These are phyloP conservation scores for Russula brevipes DNA, from an alignment of 768 basidiomycete genomes.

Conservation along the genomic window DNA sequence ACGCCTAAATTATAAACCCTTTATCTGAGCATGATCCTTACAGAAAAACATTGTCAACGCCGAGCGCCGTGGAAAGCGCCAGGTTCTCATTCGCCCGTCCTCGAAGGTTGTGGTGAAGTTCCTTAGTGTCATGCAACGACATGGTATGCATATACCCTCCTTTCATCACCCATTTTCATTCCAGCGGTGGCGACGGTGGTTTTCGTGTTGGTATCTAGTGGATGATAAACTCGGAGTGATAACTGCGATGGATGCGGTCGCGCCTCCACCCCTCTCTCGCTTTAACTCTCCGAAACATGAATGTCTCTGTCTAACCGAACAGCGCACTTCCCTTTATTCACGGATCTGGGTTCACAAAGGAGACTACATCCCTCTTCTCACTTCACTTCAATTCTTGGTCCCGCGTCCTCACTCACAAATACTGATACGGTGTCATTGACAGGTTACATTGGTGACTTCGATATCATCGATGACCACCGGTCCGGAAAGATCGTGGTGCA, in stretches of 20 bases:
- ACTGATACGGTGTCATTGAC: not conserved
- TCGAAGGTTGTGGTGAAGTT: constrained; percentile 99
- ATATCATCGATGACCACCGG: constrained; percentile 98
- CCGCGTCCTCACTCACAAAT: not conserved
- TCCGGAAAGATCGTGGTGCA: constrained; percentile 97
- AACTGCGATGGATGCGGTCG: constrained; percentile 74
- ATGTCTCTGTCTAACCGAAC: constrained; percentile 55
- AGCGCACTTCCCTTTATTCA: constrained; percentile 40
- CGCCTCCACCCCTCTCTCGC: constrained; percentile 61
- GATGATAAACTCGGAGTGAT: constrained; percentile 57
- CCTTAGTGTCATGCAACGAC: constrained; percentile 97
- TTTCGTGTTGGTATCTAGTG: not conserved
- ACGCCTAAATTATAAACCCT: not conserved
- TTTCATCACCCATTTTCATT: not conserved
- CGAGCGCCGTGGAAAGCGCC: constrained; percentile 98
- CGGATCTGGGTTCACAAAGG: constrained; percentile 52
- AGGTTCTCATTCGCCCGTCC: constrained; percentile 94
- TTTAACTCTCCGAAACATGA: constrained; percentile 80
- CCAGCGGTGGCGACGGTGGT: not conserved
- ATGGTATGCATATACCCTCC: constrained; percentile 58
- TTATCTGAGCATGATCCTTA: constrained; percentile 12
- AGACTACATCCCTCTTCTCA: constrained; percentile 40
- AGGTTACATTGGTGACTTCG: constrained; percentile 99
- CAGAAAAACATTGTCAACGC: constrained; percentile 99
- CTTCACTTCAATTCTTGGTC: not conserved